Base-by-base conservation (phyloP, 768 basidiomycete species). In the Leccinum aurantiacum region DNA sequence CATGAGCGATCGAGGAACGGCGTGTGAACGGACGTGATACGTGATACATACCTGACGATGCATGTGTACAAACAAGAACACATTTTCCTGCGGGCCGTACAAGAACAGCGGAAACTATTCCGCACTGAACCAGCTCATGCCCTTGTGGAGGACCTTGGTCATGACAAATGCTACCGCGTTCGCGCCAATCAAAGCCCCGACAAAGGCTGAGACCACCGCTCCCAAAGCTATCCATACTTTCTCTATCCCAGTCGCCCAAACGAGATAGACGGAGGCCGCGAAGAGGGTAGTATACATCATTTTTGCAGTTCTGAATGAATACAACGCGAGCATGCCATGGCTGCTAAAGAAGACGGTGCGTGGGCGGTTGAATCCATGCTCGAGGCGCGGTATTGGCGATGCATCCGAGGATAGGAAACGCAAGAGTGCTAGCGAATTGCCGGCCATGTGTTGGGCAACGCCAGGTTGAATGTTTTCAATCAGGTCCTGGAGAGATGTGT, bases 381-480 rank as follows among this genome's bases (percentile, higher is more conserved):
- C 84, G 13, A 93, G 78, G 1, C 76, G 77, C 0, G 89, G 85
- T 17, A 94, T 75, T 9, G 90, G 88, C 0, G 88, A 94, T 7
- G 74, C 79, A 1, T 82, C 69, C 0, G 88, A 86, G 0, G 93
- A 87, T 19, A 97, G 82, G 71, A 91, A 82, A 37, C 80, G 79
- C 22, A 96, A 75, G 17, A 97, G 83, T 0, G 90, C 90, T 14
- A 95, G 84, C 3, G 86, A 80, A 64, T 97, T 97, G 60, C 93
- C 90, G 22, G 83, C 94, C 87, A 98, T 95, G 75, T 97, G 89
- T 80, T 94, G 75, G 1, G 93, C 87, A 1, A 93, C 90, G 11
- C 95, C 95, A 6, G 84, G 75, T 68, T 94, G 81, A 55, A 96
- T 93, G 68, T 94, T 87, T 67, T 91, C 87, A 8, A 93, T 87